Conservation (phyloP, 148 eudicot species). For the Vaccinium corymbosum region DNA sequence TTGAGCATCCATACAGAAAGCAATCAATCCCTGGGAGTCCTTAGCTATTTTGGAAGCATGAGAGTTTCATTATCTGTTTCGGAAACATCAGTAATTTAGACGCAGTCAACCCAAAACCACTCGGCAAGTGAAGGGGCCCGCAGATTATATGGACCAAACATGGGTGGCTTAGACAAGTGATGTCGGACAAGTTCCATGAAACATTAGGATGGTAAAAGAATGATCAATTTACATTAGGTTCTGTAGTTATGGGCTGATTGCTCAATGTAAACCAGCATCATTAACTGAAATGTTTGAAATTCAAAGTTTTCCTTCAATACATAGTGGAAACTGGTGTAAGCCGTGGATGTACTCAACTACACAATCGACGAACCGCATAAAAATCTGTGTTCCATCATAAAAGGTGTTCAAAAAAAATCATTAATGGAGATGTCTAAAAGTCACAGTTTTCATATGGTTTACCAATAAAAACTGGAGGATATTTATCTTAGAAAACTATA, state of each 20-base stretch:
- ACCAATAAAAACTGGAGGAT: neutral
- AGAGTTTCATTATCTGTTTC: constrained; percentile 1
- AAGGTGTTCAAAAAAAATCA: too few relatives aligned
- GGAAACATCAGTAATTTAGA: neutral
- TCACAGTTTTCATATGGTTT: neutral
- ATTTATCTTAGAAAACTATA: neutral
- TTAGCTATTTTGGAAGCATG: neutral
- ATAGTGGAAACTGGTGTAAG: too few relatives aligned
- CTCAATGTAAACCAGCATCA: neutral
- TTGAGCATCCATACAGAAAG: too few relatives aligned
- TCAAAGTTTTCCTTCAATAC: neutral
- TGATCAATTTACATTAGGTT: neutral
- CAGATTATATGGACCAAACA: neutral
- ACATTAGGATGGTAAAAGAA: neutral
- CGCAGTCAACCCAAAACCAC: neutral
- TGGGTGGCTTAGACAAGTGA: neutral
- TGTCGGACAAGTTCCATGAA: neutral
- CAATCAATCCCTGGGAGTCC: neutral
- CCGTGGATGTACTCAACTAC: too few relatives aligned
- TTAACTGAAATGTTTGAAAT: neutral
- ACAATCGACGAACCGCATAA: too few relatives aligned
- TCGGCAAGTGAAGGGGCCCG: neutral
- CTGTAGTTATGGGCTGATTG: neutral
- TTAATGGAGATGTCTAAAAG: neutral
- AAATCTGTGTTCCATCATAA: neutral